These are phyloP conservation scores for Camelina laxa DNA, from an alignment of 345 rosid species.

Conservation along the genomic window DNA sequence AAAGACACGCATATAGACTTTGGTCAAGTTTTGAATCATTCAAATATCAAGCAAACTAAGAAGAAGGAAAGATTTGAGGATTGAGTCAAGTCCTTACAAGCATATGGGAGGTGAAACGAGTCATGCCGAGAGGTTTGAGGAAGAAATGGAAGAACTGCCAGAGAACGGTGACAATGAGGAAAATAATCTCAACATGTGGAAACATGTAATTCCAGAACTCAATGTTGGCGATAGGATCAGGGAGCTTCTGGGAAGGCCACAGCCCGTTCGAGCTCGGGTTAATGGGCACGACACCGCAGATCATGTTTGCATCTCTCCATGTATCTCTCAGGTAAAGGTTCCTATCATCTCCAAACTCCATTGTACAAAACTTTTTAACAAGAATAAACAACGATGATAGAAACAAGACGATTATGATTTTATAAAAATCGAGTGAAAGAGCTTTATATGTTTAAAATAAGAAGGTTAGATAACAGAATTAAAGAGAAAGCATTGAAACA, in stretches of 20 bases:
- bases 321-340: conserved; percentile 43
- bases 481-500: conserved; percentile 26
- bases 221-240: conserved; percentile 23
- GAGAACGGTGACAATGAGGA: conserved; percentile 25
- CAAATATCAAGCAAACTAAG: neutral
- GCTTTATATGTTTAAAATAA: conserved; percentile 16
- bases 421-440: neutral
- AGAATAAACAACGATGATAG: conserved; percentile 23
- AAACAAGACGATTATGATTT: neutral
- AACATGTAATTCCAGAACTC: conserved; percentile 41
- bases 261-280: conserved; percentile 41
- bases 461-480: conserved; percentile 13
- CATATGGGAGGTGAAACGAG: conserved; percentile 44
- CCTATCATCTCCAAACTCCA: conserved; percentile 38
- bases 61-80: neutral
- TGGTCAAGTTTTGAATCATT: neutral
- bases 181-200: conserved; percentile 38
- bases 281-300: conserved; percentile 29
- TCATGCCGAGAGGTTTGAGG: conserved; percentile 40
- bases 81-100: conserved; percentile 30
- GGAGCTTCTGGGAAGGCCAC: conserved; percentile 37
- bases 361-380: conserved; percentile 6
- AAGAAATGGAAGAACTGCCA: conserved; percentile 45
- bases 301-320: conserved; percentile 39
- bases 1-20: conserved; percentile 1